Evolutionary conservation across 2,329 filamentous ascomycete species (phyloP), one percentile per base, ranked within the genome.

Genomic region (Aspergillus puulaauensis): DNA sequence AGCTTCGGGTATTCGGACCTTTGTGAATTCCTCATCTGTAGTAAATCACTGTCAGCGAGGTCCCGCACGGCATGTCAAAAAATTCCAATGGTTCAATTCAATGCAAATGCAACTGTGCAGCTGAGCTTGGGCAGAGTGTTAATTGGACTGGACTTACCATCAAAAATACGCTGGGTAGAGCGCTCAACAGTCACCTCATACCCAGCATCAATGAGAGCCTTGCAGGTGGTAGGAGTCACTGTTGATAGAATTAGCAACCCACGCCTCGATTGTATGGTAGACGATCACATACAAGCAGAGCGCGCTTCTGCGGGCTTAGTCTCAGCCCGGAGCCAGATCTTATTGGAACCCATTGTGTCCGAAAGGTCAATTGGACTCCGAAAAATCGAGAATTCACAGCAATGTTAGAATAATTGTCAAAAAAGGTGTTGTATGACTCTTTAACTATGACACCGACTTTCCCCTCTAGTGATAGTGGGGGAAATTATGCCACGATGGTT

Each of bases 101-200:
- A 46, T 46, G 21, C 23, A 4, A 7, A 6, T 11, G 23, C 23
- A n/a, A 31, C 11, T 15, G 9, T 43, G 40, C n/a, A 31, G 27
- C 27, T 11, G 27, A 3, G 27, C 27, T 31, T 31, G 8, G 3
- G 27, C 3, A 31, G 8, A 11, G 27, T n/a, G 19, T 21, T 4
- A 14, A 11, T 52, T 35, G 6, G 47, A 35, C 27, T 46, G 41
- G 14, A 52, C 68, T 56, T 68, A 74, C 78, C 77, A 31, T 77
- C 75, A 53, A 79, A 80, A 67, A 91, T 90, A 56, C 89, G 82
- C 69, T 84, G 82, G n/a, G 83, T 82, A 58, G 83, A 85, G 60
- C 83, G 81, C 79, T 91, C 89, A 50, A 90, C 84, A 50, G 83
- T 83, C 65, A 91, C 82, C 23, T 80, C 80, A 72, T 90, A 91